Evolutionary conservation across 2,329 filamentous ascomycete genomes (phyloP).

Genomic region (Ambrosiella beaveri): DNA sequence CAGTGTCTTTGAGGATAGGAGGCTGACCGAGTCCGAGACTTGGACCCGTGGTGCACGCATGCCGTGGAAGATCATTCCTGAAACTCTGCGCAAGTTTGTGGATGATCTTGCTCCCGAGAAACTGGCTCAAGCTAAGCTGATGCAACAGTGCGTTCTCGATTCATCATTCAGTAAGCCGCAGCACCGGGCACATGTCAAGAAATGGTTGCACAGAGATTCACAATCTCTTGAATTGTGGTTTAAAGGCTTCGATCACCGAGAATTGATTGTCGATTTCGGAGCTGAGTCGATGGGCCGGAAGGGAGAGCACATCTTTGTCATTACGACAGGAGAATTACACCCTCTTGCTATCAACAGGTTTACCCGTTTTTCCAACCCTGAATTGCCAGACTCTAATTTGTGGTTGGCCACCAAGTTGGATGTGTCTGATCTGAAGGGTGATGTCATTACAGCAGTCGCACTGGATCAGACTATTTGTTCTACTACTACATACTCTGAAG

Average conservation of each 20-base stretch:
- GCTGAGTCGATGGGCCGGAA: slow-evolving; percentile 58
- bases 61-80: neutral
- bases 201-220: slow-evolving; percentile 19
- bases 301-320: slow-evolving; percentile 60
- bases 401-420: neutral
- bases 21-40: neutral
- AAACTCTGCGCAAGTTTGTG: neutral
- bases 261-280: slow-evolving; percentile 76
- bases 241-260: slow-evolving; percentile 68
- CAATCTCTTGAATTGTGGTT: slow-evolving; percentile 63
- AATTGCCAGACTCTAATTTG: no score
- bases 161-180: neutral
- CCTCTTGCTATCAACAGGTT: neutral
- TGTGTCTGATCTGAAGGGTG: slow-evolving; percentile 26
- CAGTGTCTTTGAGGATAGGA: neutral
- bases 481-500: slow-evolving; percentile 55
- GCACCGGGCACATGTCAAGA: neutral
- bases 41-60: neutral
- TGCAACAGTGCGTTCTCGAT: neutral
- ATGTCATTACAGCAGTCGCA: slow-evolving; percentile 49
- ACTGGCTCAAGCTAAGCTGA: no score
- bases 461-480: slow-evolving; percentile 63
- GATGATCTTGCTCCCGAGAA: neutral
- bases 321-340: slow-evolving; percentile 47
- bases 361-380: neutral